Base-by-base conservation (phyloP, 1,139 yeast species). In the Hansenula lynferdii region DNA sequence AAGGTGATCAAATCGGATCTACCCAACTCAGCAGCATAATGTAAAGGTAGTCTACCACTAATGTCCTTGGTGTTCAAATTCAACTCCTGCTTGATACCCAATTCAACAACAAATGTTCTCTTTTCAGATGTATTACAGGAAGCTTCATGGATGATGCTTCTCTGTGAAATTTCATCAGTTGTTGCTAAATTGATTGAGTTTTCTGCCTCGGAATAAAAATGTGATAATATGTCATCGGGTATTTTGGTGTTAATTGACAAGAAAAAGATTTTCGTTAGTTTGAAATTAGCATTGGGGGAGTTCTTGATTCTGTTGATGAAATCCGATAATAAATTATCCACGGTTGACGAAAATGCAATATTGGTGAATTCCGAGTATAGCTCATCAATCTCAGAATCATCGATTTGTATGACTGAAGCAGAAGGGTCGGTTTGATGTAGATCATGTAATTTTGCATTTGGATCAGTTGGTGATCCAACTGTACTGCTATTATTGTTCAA, bases 11-110 rank as follows among this genome's bases (percentile, higher is more conserved):
- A 60, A 44, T 79, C 86, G 18, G 68, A 56, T 42, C 85, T 62
- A 34, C 84, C 83, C 47, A 73, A 62, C 50, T 82, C 89, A 7
- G 95, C 76, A 2, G 96, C 95, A 57, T 90, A 87, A 60, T 92
- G 97, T 12, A 92, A 64, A 28, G 97, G 90, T 3, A 83, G 80
- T 49, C 94, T 72, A 5, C 95, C 96, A 49, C 85, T 81, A 31
- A 70, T 58, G 44, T 73, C 77, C 45, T 66, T 68, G 14, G 67
- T 58, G 40, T 71, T 61, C 52, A 62, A 55, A 19, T 48, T 43
- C 16, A 54, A 56, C 22, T 40, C 47, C 21, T 47, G 31, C 33
- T 47, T 31, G 38, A 50, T 36, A 23, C 41, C 43, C 37, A 53
- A 23, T 32, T 51, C 39, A 10, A 65, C 43, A 18, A 65, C 57